Base-by-base conservation (phyloP, 495 filamentous ascomycete species). In the Lepidopterella palustris region DNA sequence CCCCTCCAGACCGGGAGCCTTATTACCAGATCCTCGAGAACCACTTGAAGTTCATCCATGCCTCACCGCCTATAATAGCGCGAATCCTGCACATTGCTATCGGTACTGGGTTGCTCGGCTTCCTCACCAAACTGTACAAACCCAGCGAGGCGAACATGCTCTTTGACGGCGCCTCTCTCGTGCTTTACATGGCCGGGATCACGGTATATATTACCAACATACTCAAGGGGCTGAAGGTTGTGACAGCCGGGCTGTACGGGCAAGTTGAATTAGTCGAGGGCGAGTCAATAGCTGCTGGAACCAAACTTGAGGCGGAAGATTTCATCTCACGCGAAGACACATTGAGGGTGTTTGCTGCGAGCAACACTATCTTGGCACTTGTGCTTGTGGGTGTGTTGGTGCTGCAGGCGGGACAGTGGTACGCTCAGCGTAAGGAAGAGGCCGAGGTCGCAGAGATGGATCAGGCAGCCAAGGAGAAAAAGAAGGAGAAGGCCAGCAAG, bases 391-490 rank as follows among this genome's bases (percentile, higher is more conserved):
- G 93, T 3, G 88, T 98, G 26, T 67, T 98, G 60, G 88, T 95
- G 28, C 76, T 98, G 68, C 95, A 98, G 83, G 92, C 90, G 6
- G 93, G 95, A 11, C 92, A 97, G 79, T 98, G 93, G 93, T 98
- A 98, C 77, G 93, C 95, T 25, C 90, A 96, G 80, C 77, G 85
- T 61, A 96, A 93, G 82, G 90, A 97, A 72, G 77, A 77, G 69
- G 85, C 91, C 74, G 92, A 97, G 75, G 78, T 77, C 61, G 85
- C 82, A 71, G 76, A 76, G 63, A 77, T 87, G 57, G 76, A 80
- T 45, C 74, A 77, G 69, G 78, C 82, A 74, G 74, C 72, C 53
- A 74, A 74, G 61, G 78, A 78, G 62, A 77, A 80, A 72, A 73
- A 69, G 63, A n/a, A n/a, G n/a, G n/a, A 69, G 70, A 73, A 62